Evolutionary conservation across 2,329 filamentous ascomycete genomes (phyloP).

Genomic region (Xylaria sp.): DNA sequence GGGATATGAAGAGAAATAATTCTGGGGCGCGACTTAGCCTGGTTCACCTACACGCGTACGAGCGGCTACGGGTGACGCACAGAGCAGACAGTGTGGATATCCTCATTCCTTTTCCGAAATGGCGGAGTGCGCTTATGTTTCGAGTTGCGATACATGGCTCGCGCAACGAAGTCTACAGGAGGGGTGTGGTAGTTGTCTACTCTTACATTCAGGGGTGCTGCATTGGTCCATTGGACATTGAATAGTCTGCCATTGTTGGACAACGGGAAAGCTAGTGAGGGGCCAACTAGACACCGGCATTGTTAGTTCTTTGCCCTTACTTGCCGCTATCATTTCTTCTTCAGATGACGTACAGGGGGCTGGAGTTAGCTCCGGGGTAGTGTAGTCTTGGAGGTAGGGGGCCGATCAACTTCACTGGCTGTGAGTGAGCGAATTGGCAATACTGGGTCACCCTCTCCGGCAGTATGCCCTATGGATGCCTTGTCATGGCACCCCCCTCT

Average conservation of each 20-base stretch:
- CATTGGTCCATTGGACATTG: not conserved
- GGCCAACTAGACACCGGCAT: not conserved
- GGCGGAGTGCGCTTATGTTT: slow-evolving; percentile 5
- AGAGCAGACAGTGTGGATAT: not conserved
- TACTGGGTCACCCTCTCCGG: not conserved
- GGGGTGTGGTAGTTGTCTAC: not conserved
- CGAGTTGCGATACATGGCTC: not conserved
- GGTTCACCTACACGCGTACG: not conserved
- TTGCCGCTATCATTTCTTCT: not conserved
- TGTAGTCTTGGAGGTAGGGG: not conserved
- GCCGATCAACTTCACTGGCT: not conserved
- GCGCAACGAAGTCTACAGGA: not conserved
- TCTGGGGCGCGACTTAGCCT: not conserved
- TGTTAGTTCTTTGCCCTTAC: not conserved
- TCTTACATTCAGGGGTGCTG: not conserved
- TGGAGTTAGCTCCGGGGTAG: not conserved
- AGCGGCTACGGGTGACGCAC: not conserved
- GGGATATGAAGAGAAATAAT: slow-evolving; percentile 1
- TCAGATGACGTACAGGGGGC: not conserved
- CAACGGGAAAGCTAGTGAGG: not conserved
- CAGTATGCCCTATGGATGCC: not conserved
- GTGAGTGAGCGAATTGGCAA: not conserved
- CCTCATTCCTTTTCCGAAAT: not conserved
- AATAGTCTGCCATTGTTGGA: not conserved
- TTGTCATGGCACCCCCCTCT: not conserved